Base-by-base conservation (phyloP, 441 rosid species). In the Erodium texanum region DNA sequence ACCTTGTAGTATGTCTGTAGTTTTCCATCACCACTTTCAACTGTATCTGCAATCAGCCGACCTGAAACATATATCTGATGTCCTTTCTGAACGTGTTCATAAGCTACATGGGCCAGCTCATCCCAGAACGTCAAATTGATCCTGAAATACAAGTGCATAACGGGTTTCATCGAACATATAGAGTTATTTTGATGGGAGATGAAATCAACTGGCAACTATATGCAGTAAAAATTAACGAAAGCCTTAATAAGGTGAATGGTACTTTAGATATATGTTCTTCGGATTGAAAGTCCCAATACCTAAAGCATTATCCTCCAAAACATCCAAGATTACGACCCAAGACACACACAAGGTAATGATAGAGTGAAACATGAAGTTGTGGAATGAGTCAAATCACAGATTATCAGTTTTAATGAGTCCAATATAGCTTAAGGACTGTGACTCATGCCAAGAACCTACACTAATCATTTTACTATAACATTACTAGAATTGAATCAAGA, bases 51-150 rank as follows among this genome's bases (percentile, higher is more conserved):
- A 76, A 78, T 65, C 70, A 87, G 73, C 66, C 89, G 82, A 63
- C 92, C 92, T 0, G 85, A 73, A 36, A 87, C 86, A 77, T 78
- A 80, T 65, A 87, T 81, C 71, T 84, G 92, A 4, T 82, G 78
- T 48, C 89, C 88, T 80, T 81, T 85, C 80, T 82, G 75, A 24
- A 87, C 78, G 74, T 87, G 82, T 68, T 77, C 80, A 69, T 27
- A 74, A 22, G 89, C 89, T 78, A 75, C 74, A 34, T 76, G 80
- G 9, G 92, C 89, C 72, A 87, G 64, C 69, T 85, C 89, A 61
- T 85, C 82, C 89, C 89, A 87, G 70, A 87, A 87, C 18, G 89
- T 80, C 85, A 85, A 76, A 75, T 75, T 82, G 52, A 87, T 75
- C 92, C 89, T 87, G 68, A 19, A 59, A 62, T 68, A 68, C 64